Base-by-base conservation (phyloP, 306 rosid genomes). In the Quercus alba region DNA sequence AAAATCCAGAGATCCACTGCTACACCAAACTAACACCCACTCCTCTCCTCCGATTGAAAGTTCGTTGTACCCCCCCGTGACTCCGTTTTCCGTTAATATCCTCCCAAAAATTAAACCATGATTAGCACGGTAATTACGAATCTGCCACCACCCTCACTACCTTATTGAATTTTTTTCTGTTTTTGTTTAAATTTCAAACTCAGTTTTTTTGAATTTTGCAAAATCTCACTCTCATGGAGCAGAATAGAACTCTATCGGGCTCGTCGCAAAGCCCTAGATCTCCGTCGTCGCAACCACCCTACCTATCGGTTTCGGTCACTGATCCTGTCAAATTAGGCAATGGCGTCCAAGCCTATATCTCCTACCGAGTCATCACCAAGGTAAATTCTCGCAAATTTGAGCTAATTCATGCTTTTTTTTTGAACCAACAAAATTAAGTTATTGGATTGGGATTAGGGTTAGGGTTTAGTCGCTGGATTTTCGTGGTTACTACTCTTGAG, bases 261-360 rank as follows among this genome's bases (percentile, higher is more conserved):
- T 81, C 97, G 38, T 81, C 91, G 33, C 94, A 77, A 81, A 95
- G 98, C 92, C 98, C 98, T 87, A 95, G 99, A 93, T 95, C 98
- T 79, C 97, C 94, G 69, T 86, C 91, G 3, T 90, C 98, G 49
- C 94, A 86, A 84, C 98, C 94, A 2, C 46, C 46, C 46, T 41
- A 41, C 3, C 94, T 95, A 20, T 91, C 92, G 10, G 99, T 95
- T 71, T 91, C 91, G 12, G 96, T 95, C 33, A 88, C 94, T 46
- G 99, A 95, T 90, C 98, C 98, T 56, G 98, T 95, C 76, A 95
- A 95, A 85, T 91, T 95, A 78, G 98, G 99, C 83, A 95, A 93
- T 91, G 99, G 99, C 85, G 98, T 95, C 80, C 99, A 95, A 82
- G 89, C 99, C 51, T 95, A 93, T 78, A 89, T 95, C 85, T 95